Percentiles rank a stretch among this genome's conserved stretches.
These are phyloP conservation scores for Aspergillus haitiensis DNA, from an alignment of 495 filamentous ascomycete species.

Conservation along the genomic window DNA sequence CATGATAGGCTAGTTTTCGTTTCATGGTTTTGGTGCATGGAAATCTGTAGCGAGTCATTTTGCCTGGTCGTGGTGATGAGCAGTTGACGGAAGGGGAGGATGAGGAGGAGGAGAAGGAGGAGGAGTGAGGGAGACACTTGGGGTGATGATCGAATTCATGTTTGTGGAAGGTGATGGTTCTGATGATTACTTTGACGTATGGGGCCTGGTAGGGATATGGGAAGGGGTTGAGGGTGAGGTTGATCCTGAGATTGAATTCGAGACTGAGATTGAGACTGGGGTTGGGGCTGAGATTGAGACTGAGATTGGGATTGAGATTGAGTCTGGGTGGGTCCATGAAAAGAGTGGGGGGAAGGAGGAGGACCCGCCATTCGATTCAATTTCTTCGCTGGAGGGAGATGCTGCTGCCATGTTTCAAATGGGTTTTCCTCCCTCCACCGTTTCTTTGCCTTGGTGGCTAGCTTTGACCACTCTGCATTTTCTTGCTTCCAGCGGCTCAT, in stretches of 20 bases:
- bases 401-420: conserved; percentile 34
- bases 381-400: conserved; percentile 5
- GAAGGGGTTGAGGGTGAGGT: neutral
- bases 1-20: no score
- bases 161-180: no score
- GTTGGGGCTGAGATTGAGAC: neutral
- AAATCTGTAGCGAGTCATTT: no score
- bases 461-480: conserved; percentile 68
- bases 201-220: neutral
- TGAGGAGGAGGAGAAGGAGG: neutral
- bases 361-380: neutral
- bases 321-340: neutral
- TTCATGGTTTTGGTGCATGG: no score
- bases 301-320: neutral
- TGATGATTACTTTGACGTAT: no score
- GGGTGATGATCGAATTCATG: neutral
- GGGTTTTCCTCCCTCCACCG: conserved; percentile 65
- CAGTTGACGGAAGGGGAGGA: neutral
- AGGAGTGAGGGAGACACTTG: neutral
- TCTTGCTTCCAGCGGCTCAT: conserved; percentile 57
- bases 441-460: conserved; percentile 57
- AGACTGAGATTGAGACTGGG: no score
- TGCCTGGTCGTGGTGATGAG: no score
- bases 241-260: conserved; percentile 2
- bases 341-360: neutral